Percentiles rank a stretch among this genome's conserved stretches.
Evolutionary conservation across 2,329 filamentous ascomycete genomes (phyloP).

Genomic region (Botrytis squamosa): DNA sequence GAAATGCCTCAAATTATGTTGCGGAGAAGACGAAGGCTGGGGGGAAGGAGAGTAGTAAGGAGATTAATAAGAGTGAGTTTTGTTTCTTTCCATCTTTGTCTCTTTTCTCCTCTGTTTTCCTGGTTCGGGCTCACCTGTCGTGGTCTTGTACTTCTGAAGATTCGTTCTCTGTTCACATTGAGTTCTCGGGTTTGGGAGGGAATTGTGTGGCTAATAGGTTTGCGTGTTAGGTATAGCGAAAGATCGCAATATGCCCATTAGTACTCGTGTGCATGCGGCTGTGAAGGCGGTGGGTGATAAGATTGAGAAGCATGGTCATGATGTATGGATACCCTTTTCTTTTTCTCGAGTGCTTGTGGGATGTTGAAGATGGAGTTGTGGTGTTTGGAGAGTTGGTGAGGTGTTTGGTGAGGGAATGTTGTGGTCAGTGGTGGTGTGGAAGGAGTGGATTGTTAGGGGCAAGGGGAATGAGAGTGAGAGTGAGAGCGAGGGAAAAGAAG

Average conservation of each 20-base stretch:
- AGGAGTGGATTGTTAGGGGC: background rate
- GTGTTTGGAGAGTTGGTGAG: background rate
- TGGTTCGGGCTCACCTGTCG: no score
- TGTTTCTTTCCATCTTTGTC: background rate
- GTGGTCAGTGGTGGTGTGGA: background rate
- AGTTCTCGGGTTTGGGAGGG: no score
- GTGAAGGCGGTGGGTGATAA: background rate
- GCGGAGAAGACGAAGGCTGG: background rate
- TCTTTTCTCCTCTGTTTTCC: no score
- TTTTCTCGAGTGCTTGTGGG: background rate
- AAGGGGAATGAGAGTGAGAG: background rate
- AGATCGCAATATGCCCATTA: background rate
- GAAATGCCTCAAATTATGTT: background rate
- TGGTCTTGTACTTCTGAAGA: no score
- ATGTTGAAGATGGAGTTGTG: background rate
- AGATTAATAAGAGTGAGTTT: background rate
- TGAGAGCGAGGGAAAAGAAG: background rate
- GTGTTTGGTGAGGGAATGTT: background rate
- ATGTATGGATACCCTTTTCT: background rate
- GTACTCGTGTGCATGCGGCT: background rate
- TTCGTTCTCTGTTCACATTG: no score
- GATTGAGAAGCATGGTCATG: conserved; percentile 2
- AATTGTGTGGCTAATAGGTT: background rate
- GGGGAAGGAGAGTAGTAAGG: background rate
- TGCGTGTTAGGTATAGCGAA: background rate